Evolutionary conservation across 164 flowering plant species (phyloP).

Genomic region (Taxillus chinensis): DNA sequence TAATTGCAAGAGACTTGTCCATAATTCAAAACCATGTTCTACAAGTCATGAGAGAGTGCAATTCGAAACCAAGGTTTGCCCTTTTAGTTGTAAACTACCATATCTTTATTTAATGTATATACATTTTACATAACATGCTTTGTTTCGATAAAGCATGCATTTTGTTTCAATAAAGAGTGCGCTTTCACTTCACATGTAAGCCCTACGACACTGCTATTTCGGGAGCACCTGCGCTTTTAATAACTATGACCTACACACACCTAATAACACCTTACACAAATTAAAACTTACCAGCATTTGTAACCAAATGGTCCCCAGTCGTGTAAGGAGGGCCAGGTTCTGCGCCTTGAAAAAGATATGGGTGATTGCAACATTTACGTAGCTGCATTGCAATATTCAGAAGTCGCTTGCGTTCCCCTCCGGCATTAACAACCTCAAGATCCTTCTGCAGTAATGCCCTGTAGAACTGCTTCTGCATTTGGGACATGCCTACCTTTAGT

Average conservation of each 20-base stretch:
- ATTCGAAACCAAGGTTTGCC: too few relatives aligned
- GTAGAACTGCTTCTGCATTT: slow-evolving; percentile 90
- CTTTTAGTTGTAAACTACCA: too few relatives aligned
- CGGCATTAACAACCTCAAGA: slow-evolving; percentile 99
- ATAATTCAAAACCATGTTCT: too few relatives aligned
- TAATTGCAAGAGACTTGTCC: too few relatives aligned
- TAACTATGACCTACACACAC: background rate
- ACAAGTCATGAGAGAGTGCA: too few relatives aligned
- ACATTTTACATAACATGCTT: too few relatives aligned
- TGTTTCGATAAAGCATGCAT: too few relatives aligned
- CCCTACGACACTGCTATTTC: too few relatives aligned
- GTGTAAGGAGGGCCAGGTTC: slow-evolving; percentile 99
- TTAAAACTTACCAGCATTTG: slow-evolving; percentile 64
- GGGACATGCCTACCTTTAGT: slow-evolving; percentile 99
- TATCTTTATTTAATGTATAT: too few relatives aligned
- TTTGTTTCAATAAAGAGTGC: too few relatives aligned
- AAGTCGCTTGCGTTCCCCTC: slow-evolving; percentile 97
- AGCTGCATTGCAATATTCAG: slow-evolving; percentile 97
- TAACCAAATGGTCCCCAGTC: slow-evolving; percentile 87
- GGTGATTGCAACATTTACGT: slow-evolving; percentile 98
- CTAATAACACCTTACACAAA: background rate
- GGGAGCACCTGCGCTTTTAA: too few relatives aligned
- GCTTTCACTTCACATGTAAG: too few relatives aligned
- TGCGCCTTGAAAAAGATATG: slow-evolving; percentile 98
- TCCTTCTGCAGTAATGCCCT: slow-evolving; percentile 90